A percentile compares a stretch with the other conserved stretches of the same genome.
Conservation (phyloP, 768 basidiomycete species). For the Psilocybe cyanescens region DNA sequence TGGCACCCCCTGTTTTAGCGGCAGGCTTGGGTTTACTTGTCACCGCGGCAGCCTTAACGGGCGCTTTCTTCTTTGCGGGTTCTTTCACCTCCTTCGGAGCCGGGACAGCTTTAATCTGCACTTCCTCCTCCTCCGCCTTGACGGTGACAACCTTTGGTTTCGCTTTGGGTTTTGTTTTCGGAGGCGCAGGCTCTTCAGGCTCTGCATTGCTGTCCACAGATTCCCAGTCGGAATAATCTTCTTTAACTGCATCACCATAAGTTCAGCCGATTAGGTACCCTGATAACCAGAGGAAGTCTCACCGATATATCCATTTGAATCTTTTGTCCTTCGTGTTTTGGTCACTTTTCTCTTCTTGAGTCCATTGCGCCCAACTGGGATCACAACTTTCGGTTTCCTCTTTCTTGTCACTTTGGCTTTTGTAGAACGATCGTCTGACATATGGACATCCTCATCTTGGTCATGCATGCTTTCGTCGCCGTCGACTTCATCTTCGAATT, state of each 20-base stretch:
- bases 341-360: conserved; percentile 71
- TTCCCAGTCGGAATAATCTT: conserved; percentile 84
- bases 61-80: conserved; percentile 15
- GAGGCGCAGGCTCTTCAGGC: conserved; percentile 21
- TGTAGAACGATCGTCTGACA: conserved; percentile 37
- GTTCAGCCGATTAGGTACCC: neutral
- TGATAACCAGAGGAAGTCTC: conserved; percentile 21
- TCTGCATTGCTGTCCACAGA: conserved; percentile 67
- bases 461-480: conserved; percentile 21
- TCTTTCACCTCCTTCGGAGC: conserved; percentile 18
- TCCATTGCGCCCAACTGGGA: conserved; percentile 81
- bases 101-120: conserved; percentile 9
- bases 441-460: conserved; percentile 38
- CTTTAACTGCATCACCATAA: conserved; percentile 50
- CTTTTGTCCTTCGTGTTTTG: conserved; percentile 57
- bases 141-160: conserved; percentile 21
- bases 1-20: conserved; percentile 19
- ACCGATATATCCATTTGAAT: conserved; percentile 80
- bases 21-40: conserved; percentile 24
- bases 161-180: conserved; percentile 23
- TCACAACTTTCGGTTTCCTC: conserved; percentile 63
- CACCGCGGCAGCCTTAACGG: conserved; percentile 15
- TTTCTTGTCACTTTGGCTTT: conserved; percentile 45
- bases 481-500: conserved; percentile 27
- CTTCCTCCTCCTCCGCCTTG: conserved; percentile 26